phyloP scores from a whole-genome alignment of 345 rosid genomes.

The Euphorbia lathyris region DNA sequence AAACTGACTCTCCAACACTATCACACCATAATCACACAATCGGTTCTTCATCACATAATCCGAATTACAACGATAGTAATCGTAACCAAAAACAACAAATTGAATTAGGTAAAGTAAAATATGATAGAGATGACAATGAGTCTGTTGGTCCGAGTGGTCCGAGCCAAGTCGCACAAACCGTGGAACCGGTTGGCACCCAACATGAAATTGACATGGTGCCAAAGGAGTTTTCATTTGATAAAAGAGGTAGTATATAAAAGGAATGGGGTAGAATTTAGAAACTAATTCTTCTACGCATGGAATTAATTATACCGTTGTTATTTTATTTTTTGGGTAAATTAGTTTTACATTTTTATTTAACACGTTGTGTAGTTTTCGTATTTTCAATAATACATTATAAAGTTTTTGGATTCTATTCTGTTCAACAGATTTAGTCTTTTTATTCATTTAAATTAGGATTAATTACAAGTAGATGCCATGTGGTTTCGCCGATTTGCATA shows the following conservation, averaged over 20 bases:
- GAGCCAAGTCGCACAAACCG: not conserved
- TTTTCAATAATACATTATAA: too few species aligned
- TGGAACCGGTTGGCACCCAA: not conserved
- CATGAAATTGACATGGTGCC: constrained; percentile 31
- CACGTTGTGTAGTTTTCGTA: too few species aligned
- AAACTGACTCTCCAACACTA: constrained; percentile 30
- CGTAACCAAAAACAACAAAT: not conserved
- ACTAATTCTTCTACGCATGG: too few species aligned
- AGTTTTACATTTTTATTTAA: too few species aligned
- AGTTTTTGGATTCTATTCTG: too few species aligned
- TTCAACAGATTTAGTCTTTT: too few species aligned
- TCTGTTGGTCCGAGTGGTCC: not conserved
- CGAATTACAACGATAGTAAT: not conserved
- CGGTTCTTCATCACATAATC: constrained; percentile 28
- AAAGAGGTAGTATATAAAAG: constrained; percentile 10
- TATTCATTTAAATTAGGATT: too few species aligned
- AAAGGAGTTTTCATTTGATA: constrained; percentile 42
- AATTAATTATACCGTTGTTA: too few species aligned
- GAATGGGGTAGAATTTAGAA: too few species aligned
- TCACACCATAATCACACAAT: constrained; percentile 19
- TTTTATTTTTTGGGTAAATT: too few species aligned
- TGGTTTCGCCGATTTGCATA: too few species aligned
- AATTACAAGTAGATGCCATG: too few species aligned
- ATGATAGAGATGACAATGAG: constrained; percentile 7
- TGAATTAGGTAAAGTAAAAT: constrained; percentile 1